phyloP scores from a whole-genome alignment of 2,329 filamentous ascomycete species.

The Epichloe festucae region DNA sequence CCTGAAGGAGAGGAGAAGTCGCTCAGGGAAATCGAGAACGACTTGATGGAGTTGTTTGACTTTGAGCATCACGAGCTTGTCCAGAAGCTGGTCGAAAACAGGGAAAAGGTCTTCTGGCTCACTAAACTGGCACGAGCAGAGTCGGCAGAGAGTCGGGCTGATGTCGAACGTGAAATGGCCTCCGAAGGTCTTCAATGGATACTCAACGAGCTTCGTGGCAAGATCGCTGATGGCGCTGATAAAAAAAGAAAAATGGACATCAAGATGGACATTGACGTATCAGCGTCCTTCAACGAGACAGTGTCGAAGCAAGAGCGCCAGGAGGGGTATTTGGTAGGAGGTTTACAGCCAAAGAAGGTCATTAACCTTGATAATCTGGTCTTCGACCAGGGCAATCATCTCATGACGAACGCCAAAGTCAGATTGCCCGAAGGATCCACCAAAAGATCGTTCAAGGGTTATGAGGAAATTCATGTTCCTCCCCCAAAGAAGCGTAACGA shows the following conservation, averaged over 20 bases:
- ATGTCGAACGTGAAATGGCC: constrained; percentile 81
- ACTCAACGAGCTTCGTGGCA: constrained; percentile 74
- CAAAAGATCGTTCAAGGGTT: constrained; percentile 92
- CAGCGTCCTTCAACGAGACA: constrained; percentile 41
- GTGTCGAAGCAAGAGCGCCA: constrained; percentile 39
- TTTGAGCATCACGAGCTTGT: constrained; percentile 93
- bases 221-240: constrained; percentile 44
- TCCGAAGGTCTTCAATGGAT: constrained; percentile 79
- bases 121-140: constrained; percentile 76
- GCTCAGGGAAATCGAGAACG: constrained; percentile 90
- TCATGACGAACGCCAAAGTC: constrained; percentile 99
- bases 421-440: constrained; percentile 87
- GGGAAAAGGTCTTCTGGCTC: constrained; percentile 91
- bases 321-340: constrained; percentile 63
- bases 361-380: constrained; percentile 94
- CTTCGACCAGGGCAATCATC: constrained; percentile 95
- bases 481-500: constrained; percentile 79
- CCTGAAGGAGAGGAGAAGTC: constrained; percentile 68
- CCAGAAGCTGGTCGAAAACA: constrained; percentile 78
- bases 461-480: constrained; percentile 96
- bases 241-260: constrained; percentile 65
- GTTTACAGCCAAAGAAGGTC: constrained; percentile 70
- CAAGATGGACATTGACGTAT: constrained; percentile 86
- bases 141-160: constrained; percentile 59
- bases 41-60: constrained; percentile 95